Base-by-base conservation (phyloP, 176 grass and related monocot species). In the Carex kokanica region DNA sequence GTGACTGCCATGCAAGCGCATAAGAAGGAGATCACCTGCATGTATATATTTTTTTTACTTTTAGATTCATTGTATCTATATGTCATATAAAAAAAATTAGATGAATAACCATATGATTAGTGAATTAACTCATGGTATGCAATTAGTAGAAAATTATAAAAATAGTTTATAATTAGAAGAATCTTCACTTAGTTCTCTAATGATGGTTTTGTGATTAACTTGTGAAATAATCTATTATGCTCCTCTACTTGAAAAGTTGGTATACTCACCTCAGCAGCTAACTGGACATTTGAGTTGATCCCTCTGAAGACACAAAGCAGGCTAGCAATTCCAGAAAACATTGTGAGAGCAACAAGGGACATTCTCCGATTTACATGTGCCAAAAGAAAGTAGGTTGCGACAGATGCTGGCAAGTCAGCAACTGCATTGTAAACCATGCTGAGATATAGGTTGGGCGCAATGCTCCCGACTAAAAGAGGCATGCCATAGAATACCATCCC, bases 401-500 rank as follows among this genome's bases (percentile, higher is more conserved):
- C 8, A 3, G 89, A 57, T 56, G 91, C 64, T 0, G 94, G 86
- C 18, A 97, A 77, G 88, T 97, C 87, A 20, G 74, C 87, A 36
- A 97, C 7, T 16, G 91, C 91, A 86, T 97, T 97, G 78, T 89
- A 86, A 15, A 84, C 85, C 17, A 93, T 79, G 83, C 91, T 97
- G 3, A 91, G 88, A 75, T 97, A 97, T 16, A 97, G 86, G 67
- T 91, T 90, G 53, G 87, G 75, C 0, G 90, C 89, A 31, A 97
- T 38, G 82, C 81, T 97, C 36, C 91, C 89, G 5, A 97, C 86
- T 64, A 91, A 91, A 55, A 97, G 88, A 18, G 91, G 94, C 94
- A 97, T 91, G 21, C 94, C 91, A 82, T 87, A 97, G 84, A 91
- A 97, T 62, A 88, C 82, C 84, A 85, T 87, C 14, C 91, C 88